Conservation (phyloP, 148 eudicot species). For the Nepenthes mirabilis region DNA sequence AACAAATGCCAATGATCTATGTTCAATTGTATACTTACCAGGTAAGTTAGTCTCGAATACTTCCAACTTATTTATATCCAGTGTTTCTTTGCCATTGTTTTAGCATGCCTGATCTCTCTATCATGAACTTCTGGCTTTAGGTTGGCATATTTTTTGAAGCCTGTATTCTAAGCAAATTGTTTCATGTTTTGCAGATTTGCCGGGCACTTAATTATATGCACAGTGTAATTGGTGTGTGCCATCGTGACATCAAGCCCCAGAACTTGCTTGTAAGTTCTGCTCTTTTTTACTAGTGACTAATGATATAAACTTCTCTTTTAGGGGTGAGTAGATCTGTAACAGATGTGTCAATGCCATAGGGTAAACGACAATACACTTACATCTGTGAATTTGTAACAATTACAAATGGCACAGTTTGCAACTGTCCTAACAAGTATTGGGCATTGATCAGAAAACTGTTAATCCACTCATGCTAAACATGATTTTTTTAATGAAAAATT, state of each 20-base stretch:
- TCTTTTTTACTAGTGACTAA: neutral
- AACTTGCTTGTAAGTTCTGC: constrained; percentile 61
- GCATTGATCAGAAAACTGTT: no score
- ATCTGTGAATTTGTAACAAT: no score
- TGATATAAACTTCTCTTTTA: no score
- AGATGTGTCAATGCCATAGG: no score
- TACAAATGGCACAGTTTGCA: no score
- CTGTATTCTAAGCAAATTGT: neutral
- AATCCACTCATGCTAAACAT: no score
- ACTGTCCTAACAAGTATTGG: no score
- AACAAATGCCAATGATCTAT: constrained; percentile 58
- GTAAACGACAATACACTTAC: no score
- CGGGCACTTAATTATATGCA: constrained; percentile 81
- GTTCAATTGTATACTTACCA: constrained; percentile 79
- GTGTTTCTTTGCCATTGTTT: no score
- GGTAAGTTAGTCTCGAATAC: constrained; percentile 19
- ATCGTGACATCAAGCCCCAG: constrained; percentile 95
- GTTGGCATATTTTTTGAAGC: no score
- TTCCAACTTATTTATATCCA: neutral
- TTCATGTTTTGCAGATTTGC: constrained; percentile 45
- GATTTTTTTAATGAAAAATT: no score
- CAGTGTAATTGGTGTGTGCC: constrained; percentile 80
- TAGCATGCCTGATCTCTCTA: neutral
- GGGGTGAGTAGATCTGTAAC: no score
- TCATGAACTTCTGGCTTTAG: neutral